These are phyloP conservation scores for Pisolithus thermaeus DNA, from an alignment of 1,284 basidiomycete genomes.

Conservation along the genomic window DNA sequence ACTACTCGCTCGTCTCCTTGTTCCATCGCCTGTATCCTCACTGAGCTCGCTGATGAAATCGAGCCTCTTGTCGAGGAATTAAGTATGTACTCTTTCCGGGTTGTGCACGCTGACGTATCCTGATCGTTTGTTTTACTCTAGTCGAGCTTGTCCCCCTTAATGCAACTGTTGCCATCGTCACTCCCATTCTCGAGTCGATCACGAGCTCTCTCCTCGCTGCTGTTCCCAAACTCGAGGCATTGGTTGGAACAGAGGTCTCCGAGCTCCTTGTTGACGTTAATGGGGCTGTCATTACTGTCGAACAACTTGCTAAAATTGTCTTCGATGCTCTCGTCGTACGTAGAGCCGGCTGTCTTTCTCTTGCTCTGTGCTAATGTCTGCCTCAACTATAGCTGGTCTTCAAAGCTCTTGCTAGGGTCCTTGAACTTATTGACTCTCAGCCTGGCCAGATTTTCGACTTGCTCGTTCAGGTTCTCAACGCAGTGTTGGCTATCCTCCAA, in stretches of 20 bases:
- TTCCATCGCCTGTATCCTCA: too few species aligned
- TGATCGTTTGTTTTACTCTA: slow-evolving; percentile 12
- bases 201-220: slow-evolving; percentile 27
- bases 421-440: slow-evolving; percentile 27
- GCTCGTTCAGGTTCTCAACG: slow-evolving; percentile 24
- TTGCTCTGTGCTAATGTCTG: neutral
- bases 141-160: slow-evolving; percentile 27
- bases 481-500: slow-evolving; percentile 27
- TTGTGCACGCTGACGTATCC: slow-evolving; percentile 1
- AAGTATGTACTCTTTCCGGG: too few species aligned
- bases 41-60: too few species aligned
- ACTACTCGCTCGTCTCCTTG: too few species aligned
- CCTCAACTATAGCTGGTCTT: slow-evolving; percentile 25
- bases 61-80: too few species aligned
- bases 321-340: slow-evolving; percentile 20
- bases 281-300: slow-evolving; percentile 25
- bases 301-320: slow-evolving; percentile 28
- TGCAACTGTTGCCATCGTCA: slow-evolving; percentile 26
- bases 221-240: slow-evolving; percentile 27
- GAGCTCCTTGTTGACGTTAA: slow-evolving; percentile 30
- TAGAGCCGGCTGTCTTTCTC: slow-evolving; percentile 5
- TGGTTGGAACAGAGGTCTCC: slow-evolving; percentile 26
- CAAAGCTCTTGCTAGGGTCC: slow-evolving; percentile 31
- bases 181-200: slow-evolving; percentile 26
- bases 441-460: slow-evolving; percentile 19